Percentiles rank a stretch among this genome's conserved stretches.
These are phyloP conservation scores for Talaromyces sp. DNA, from an alignment of 2,329 filamentous ascomycete genomes.

Conservation along the genomic window DNA sequence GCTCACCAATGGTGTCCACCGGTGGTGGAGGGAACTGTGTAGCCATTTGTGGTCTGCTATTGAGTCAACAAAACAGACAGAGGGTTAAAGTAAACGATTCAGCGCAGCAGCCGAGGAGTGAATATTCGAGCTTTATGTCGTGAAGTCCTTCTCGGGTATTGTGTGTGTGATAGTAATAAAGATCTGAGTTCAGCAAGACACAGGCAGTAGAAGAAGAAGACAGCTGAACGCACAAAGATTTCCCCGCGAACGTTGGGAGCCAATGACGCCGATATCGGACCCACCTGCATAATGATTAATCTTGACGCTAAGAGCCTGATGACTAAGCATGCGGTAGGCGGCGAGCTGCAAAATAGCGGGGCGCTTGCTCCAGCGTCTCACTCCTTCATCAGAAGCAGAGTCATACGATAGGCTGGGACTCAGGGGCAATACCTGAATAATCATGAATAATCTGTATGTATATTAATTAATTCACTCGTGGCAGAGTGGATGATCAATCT, in stretches of 20 bases:
- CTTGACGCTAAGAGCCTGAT: background rate
- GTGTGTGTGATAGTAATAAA: background rate
- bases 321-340: background rate
- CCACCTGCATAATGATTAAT: background rate
- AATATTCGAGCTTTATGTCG: background rate
- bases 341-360: too few relatives aligned
- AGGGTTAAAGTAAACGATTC: background rate
- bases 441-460: too few relatives aligned
- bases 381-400: too few relatives aligned
- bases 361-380: too few relatives aligned
- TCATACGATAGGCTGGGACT: too few relatives aligned
- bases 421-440: too few relatives aligned
- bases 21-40: slow-evolving; percentile 29
- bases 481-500: too few relatives aligned
- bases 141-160: background rate
- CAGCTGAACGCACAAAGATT: too few relatives aligned
- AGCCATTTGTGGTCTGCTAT: slow-evolving; percentile 2
- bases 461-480: too few relatives aligned
- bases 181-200: background rate
- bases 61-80: background rate
- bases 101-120: background rate
- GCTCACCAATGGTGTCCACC: slow-evolving; percentile 22
- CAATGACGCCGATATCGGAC: slow-evolving; percentile 1
- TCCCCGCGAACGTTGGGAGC: background rate
- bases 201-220: too few relatives aligned